Base-by-base conservation (phyloP, 768 basidiomycete genomes). In the Termitomyces sp. region DNA sequence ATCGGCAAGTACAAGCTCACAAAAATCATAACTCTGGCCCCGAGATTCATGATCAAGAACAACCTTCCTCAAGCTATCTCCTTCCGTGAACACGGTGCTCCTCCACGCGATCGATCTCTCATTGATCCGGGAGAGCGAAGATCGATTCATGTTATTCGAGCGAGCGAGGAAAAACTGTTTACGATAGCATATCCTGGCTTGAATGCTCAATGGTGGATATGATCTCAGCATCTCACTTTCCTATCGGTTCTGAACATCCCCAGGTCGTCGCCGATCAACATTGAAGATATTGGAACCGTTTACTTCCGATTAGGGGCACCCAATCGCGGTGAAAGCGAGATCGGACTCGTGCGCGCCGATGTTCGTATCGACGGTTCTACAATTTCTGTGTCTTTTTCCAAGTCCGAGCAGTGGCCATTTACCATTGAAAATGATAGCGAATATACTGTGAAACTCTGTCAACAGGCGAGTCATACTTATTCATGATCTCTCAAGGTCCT, bases 1-100 rank as follows among this genome's bases (percentile, higher is more conserved):
- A 75, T 87, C n/a, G 97, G 97, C 35, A 98, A 97, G 77, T 98
- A 98, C 71, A 98, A 98, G 68, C 75, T 98, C 34, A 89, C 89
- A 27, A 98, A 98, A 74, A 88, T 98, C 62, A 86, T 99, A 62
- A 95, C 91, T 0, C 74, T 98, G 37, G 79, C 90, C 8, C 97
- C 97, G 27, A 85, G 97, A 45, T 98, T 95, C 76, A 74, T 98
- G 60, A 71, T 98, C 63, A 90, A 87, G 71, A 99, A 98, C 72
- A 80, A 85, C 59, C 78, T 94, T 37, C 60, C 76, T 5, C 82
- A 83, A 49, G 66, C 84, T 2, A 79, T 99, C 32, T 84, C 83
- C 38, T 86, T 95, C 73, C 85, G 97, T 46, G 94, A 98, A 69
- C 87, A 95, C 63, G 90, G 91, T 34, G 85, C 81, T 3, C 75